Conservation (phyloP, 1,284 basidiomycete genomes). For the Cerrena zonata region DNA sequence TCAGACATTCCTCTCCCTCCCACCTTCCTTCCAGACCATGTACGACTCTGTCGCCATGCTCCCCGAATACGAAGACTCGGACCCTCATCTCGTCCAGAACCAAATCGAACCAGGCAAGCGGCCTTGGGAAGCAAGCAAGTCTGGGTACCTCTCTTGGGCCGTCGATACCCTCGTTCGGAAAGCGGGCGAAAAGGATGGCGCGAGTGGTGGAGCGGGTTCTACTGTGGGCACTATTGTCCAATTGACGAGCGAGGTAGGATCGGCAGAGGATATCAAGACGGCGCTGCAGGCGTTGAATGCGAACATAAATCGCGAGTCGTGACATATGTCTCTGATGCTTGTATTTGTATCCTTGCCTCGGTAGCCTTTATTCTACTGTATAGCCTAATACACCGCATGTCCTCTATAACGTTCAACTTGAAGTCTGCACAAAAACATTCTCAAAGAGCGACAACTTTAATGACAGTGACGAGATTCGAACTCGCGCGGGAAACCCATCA, state of each 20-base stretch:
- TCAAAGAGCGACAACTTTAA: not conserved
- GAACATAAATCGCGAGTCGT: too few relatives aligned
- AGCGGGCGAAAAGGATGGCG: slow-evolving; percentile 33
- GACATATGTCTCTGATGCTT: too few relatives aligned
- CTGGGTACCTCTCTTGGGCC: slow-evolving; percentile 67
- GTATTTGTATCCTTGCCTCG: too few relatives aligned
- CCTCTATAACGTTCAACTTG: too few relatives aligned
- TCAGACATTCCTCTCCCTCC: slow-evolving; percentile 20
- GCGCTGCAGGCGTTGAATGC: slow-evolving; percentile 9
- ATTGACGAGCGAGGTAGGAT: slow-evolving; percentile 19
- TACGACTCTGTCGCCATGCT: slow-evolving; percentile 44
- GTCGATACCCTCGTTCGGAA: slow-evolving; percentile 47
- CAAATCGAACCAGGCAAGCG: slow-evolving; percentile 57
- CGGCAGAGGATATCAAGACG: slow-evolving; percentile 24
- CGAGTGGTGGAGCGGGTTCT: slow-evolving; percentile 20
- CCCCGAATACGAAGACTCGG: slow-evolving; percentile 39
- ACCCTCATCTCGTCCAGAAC: slow-evolving; percentile 32
- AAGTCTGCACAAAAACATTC: not conserved
- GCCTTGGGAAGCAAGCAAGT: slow-evolving; percentile 62
- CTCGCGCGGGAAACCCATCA: slow-evolving; percentile 58
- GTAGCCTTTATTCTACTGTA: too few relatives aligned
- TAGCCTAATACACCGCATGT: too few relatives aligned
- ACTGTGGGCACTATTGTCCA: slow-evolving; percentile 21
- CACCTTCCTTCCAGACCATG: slow-evolving; percentile 29
- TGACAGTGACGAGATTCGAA: slow-evolving; percentile 62